Conservation (phyloP, 1,284 basidiomycete species). For the Leccinum subspadiceum region DNA sequence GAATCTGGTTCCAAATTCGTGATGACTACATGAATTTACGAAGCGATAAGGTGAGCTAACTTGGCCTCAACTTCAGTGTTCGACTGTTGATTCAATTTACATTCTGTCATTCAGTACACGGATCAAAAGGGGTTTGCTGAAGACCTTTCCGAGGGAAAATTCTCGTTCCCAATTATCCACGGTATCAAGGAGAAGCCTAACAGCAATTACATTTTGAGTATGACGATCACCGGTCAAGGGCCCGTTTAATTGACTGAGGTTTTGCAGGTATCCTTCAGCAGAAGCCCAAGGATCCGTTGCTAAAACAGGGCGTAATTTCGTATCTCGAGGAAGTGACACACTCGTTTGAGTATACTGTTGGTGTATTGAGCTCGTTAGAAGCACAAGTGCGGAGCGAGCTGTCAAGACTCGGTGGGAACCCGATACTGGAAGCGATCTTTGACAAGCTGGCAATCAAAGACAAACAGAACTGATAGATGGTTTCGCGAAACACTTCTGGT, state of each 20-base stretch:
- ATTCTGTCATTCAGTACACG: background rate
- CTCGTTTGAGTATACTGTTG: background rate
- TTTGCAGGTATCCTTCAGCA: background rate
- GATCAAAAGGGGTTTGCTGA: background rate
- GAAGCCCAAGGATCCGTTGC: background rate
- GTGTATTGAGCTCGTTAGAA: background rate
- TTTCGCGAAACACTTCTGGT: background rate
- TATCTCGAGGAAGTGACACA: background rate
- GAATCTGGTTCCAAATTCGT: too few species aligned
- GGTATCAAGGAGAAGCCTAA: background rate
- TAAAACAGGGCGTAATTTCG: background rate
- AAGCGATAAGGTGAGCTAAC: background rate
- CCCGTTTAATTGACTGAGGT: background rate
- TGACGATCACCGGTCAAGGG: background rate
- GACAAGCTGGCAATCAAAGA: background rate
- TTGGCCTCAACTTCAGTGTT: background rate
- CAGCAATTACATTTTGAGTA: background rate
- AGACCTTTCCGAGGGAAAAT: background rate
- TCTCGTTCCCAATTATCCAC: background rate
- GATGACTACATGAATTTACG: background rate
- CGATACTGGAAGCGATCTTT: background rate
- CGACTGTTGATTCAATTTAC: background rate
- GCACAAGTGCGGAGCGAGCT: background rate
- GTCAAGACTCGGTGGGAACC: background rate
- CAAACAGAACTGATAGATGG: background rate